A percentile compares a stretch with the other conserved stretches of the same genome.
These are phyloP conservation scores for Aschersonia sp. DNA, from an alignment of 2,329 filamentous ascomycete genomes.

Conservation along the genomic window DNA sequence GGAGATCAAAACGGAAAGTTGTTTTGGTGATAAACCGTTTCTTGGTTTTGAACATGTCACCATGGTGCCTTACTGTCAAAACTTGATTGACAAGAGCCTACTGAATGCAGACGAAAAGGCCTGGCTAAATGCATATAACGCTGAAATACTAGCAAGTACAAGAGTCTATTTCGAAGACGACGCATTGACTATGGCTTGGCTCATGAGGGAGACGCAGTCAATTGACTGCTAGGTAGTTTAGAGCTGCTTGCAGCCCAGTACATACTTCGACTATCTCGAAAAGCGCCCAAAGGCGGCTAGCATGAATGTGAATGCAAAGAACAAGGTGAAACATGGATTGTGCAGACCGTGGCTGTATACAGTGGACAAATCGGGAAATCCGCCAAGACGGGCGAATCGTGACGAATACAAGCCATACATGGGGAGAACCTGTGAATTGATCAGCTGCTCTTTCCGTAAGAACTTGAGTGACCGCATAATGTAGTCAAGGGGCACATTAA, in stretches of 20 bases:
- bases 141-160: constrained; percentile 70
- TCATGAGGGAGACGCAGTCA: constrained; percentile 69
- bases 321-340: constrained; percentile 49
- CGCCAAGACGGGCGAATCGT: constrained; percentile 20
- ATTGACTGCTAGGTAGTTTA: constrained; percentile 5
- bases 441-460: neutral
- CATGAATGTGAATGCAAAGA: constrained; percentile 60
- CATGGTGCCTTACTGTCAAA: constrained; percentile 88
- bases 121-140: constrained; percentile 81
- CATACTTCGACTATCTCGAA: constrained; percentile 12
- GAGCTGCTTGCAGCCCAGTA: neutral
- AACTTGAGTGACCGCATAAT: too few relatives aligned
- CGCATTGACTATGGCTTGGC: constrained; percentile 58
- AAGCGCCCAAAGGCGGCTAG: constrained; percentile 39
- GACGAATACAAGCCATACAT: constrained; percentile 27
- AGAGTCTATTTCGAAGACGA: constrained; percentile 62
- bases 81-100: constrained; percentile 62
- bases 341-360: constrained; percentile 36
- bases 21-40: constrained; percentile 88
- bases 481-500: too few relatives aligned
- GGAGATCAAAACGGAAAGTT: constrained; percentile 73
- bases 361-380: constrained; percentile 18
- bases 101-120: constrained; percentile 60
- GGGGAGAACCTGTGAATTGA: constrained; percentile 19
- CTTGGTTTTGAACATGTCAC: constrained; percentile 95